Evolutionary conservation across 208 protist species (phyloP), one percentile per base, ranked within the genome.

Genomic region (Crithidia brevicula): DNA sequence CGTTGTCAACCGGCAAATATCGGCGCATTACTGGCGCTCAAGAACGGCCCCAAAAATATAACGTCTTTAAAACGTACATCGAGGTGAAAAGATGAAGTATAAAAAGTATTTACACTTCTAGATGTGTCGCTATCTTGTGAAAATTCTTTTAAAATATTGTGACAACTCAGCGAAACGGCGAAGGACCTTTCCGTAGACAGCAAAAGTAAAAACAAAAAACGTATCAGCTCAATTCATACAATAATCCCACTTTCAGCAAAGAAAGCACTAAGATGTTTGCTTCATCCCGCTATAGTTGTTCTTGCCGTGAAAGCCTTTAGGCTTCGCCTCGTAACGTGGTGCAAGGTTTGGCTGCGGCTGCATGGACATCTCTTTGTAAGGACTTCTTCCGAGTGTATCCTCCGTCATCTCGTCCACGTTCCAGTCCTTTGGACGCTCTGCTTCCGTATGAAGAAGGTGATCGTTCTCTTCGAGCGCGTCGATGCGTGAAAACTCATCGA

Each of bases 281-380:
- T 84, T 86, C 87, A 95, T 92, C 10, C 87, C 90, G 30, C 90
- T 91, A 61, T 92, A 95, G 64, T 95, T 81, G 58, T 91, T 92
- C 51, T 72, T 81, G 43, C 90, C 90, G 61, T 82, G 73, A 60
- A 83, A 91, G 1, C 90, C 90, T 20, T 70, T 67, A 13, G 91
- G 91, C n/a, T 77, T 81, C 23, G 77, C 88, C 65, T 96, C 91
- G 63, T 94, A 96, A 18, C 91, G 75, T 31, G 91, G 91, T 23
- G 84, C 72, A 28, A 96, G 81, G 64, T 91, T 91, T 20, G 74
- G 61, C 22, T 45, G 50, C 16, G 90, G 90, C n/a, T 88, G 77
- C 78, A 95, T 93, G 6, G 65, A 74, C 91, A 96, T 96, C 59
- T 96, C 91, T 65, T 91, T 92, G 73, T 92, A 96, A 13, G 91